A percentile compares a stretch with the other conserved stretches of the same genome.
Evolutionary conservation across 2,329 filamentous ascomycete species (phyloP).

Genomic region (Claviceps sp.): DNA sequence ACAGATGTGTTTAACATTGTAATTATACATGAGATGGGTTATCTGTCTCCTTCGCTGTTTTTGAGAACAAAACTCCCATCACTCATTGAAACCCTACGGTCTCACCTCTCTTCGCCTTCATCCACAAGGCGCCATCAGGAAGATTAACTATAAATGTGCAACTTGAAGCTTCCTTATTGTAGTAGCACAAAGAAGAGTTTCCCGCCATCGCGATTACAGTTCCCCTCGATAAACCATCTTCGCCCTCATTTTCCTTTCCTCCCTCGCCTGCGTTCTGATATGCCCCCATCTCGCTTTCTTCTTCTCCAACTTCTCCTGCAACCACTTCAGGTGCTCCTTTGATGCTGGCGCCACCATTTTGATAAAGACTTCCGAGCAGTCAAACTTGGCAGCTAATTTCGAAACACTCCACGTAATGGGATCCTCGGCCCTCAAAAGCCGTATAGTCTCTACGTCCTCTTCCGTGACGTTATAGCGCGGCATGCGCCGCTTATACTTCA

Average conservation of each 20-base stretch:
- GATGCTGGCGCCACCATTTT: slow-evolving; percentile 42
- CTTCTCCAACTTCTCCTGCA: slow-evolving; percentile 31
- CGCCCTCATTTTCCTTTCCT: slow-evolving; percentile 40
- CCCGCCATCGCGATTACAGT: slow-evolving; percentile 22
- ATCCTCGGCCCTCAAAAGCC: slow-evolving; percentile 37
- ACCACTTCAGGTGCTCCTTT: slow-evolving; percentile 31
- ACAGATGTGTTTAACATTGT: no score
- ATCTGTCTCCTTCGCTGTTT: no score
- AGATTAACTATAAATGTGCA: background rate
- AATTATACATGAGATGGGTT: no score
- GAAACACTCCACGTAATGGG: slow-evolving; percentile 41
- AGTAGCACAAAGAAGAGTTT: no score
- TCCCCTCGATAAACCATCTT: slow-evolving; percentile 38
- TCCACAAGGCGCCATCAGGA: no score
- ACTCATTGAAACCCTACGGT: no score
- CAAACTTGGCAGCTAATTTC: slow-evolving; percentile 39
- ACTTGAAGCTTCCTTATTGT: background rate
- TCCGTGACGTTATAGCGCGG: slow-evolving; percentile 38
- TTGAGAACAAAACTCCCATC: no score
- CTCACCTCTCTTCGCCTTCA: no score
- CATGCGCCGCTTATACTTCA: slow-evolving; percentile 21
- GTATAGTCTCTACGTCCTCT: slow-evolving; percentile 47
- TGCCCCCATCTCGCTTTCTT: slow-evolving; percentile 45
- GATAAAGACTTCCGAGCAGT: slow-evolving; percentile 43
- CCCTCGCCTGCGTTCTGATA: slow-evolving; percentile 37